Conservation (phyloP, 768 basidiomycete species). For the Serpula lacrymans region DNA sequence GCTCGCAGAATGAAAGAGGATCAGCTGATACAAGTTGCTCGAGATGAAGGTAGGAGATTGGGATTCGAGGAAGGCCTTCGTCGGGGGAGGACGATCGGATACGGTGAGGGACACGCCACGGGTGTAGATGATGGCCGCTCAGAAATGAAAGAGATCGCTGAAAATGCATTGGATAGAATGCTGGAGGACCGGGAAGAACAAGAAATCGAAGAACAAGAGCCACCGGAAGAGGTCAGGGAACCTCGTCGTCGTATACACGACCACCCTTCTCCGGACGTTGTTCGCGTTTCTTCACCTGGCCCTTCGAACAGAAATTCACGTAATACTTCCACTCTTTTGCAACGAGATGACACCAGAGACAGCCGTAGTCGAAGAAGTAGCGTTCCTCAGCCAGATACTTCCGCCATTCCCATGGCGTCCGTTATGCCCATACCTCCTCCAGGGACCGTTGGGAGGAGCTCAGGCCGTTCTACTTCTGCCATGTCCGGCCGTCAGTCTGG, state of each 20-base stretch:
- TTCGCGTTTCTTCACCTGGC: constrained; percentile 16
- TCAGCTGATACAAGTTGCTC: constrained; percentile 44
- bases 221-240: constrained; percentile 9
- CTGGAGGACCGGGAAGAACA: constrained; percentile 18
- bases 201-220: constrained; percentile 20
- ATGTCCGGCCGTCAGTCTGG: constrained; percentile 9
- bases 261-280: constrained; percentile 18
- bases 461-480: constrained; percentile 4
- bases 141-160: constrained; percentile 17
- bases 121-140: constrained; percentile 11
- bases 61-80: constrained; percentile 52
- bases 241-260: constrained; percentile 14
- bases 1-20: constrained; percentile 45
- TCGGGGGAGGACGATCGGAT: constrained; percentile 28
- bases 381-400: constrained; percentile 4
- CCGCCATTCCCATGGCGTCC: constrained; percentile 7
- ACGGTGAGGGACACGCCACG: constrained; percentile 20
- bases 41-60: constrained; percentile 50
- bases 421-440: too few relatives aligned
- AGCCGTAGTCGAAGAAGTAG: constrained; percentile 9
- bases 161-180: constrained; percentile 17
- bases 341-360: constrained; percentile 14
- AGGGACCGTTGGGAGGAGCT: too few relatives aligned
- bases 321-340: constrained; percentile 15
- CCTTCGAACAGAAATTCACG: constrained; percentile 17